Base-by-base conservation (phyloP, 1,139 yeast species). In the Taphrina populina region DNA sequence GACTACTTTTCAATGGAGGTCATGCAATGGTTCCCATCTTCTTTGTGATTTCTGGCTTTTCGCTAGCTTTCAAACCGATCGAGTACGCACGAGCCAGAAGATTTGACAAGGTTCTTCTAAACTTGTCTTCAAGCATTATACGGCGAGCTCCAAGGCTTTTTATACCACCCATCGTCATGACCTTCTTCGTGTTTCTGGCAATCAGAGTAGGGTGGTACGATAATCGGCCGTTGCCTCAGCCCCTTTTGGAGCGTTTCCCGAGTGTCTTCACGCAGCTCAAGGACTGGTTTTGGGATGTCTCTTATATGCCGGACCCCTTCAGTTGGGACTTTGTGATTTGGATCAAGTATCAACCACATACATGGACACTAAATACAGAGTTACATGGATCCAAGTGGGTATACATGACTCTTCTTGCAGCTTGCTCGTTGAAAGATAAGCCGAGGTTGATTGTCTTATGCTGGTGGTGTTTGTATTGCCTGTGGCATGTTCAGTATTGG, bases 321-420 rank as follows among this genome's bases (percentile, higher is more conserved):
- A 30, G 32, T 17, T 37, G 54, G 53, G 53, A 47, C 44, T 35
- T 36, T 29, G 41, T 47, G 24, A 39, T 47, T 27, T 49, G 54
- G 54, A 20, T 32, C 39, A 49, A 49, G 19, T 49, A 49, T 21
- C 54, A 36, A 20, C 39, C 54, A 6, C 54, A 49, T 24, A 37
- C 54, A 5, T 49, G 54, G 54, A 49, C 54, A 15, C 46, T 49
- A 33, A 49, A 49, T 24, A 33, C 35, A 6, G 54, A 49, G 29
- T 17, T 49, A 40, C 54, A 49, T 23, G 54, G 46, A 10, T 39
- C 46, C 21, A 21, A 37, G 10, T 39, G 53, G 53, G 53, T 39
- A 3, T 35, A 35, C 44, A 17, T 47, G 44, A 39, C 41, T 13
- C 17, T 47, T 10, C 36, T 47, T 19, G 53, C 53, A 15, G 20